Conservation (phyloP, 257 asterid species). For the Solanum neorickii region DNA sequence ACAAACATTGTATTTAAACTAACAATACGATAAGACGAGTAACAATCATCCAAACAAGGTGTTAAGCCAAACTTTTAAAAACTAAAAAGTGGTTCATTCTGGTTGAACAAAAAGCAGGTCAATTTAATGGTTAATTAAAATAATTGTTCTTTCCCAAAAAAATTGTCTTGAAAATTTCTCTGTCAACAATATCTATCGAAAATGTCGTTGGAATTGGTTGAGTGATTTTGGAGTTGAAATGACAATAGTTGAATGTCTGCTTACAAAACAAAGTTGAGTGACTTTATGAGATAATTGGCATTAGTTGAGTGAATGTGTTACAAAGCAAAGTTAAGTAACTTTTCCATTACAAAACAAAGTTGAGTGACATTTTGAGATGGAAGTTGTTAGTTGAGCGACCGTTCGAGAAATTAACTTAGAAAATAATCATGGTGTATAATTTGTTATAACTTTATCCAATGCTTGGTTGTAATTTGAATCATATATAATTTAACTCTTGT, state of each 20-base stretch:
- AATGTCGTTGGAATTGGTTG: not conserved
- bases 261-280: not conserved
- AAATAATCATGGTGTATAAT: not conserved
- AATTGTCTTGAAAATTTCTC: not conserved
- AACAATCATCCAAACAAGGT: not conserved
- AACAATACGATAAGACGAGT: not conserved
- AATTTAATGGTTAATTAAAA: not conserved
- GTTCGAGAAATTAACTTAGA: not conserved
- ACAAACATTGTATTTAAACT: not conserved
- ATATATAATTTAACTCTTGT: not conserved
- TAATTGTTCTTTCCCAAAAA: not conserved
- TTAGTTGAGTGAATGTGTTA: not conserved
- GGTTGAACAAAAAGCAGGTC: not conserved
- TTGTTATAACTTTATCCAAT: not conserved
- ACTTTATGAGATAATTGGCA: not conserved
- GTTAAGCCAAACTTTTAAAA: not conserved
- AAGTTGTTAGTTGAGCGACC: not conserved
- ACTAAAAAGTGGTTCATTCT: not conserved
- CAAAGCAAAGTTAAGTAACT: not conserved
- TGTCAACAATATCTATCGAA: not conserved
- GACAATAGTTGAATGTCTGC: not conserved
- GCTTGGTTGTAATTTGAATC: not conserved
- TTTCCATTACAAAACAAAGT: not conserved
- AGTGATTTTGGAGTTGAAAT: not conserved
- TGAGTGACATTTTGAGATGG: not conserved